Percentiles rank a stretch among this genome's conserved stretches.
Evolutionary conservation across 1,139 yeast species (phyloP).

Genomic region (Blastobotrys serpentis): DNA sequence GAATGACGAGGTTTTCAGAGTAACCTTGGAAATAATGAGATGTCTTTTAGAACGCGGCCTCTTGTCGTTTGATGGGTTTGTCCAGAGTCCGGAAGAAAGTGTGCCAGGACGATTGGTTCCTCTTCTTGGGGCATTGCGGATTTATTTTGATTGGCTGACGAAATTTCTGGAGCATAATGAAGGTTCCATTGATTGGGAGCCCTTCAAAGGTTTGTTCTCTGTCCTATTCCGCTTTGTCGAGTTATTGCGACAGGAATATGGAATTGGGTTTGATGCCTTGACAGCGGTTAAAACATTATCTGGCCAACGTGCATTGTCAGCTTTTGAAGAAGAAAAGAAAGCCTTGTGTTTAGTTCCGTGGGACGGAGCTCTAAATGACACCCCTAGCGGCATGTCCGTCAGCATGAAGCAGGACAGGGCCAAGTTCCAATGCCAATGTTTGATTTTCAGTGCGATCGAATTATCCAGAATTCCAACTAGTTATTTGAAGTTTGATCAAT

Average conservation of each 20-base stretch:
- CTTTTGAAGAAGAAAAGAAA: constrained; percentile 19
- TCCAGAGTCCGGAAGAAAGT: constrained; percentile 4
- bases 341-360: constrained; percentile 18
- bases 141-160: constrained; percentile 19
- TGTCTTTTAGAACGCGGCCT: constrained; percentile 12
- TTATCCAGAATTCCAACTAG: constrained; percentile 15
- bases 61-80: not conserved
- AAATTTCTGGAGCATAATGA: constrained; percentile 12
- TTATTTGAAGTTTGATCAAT: constrained; percentile 13
- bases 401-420: constrained; percentile 6
- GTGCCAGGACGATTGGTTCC: constrained; percentile 5
- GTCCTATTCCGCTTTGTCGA: constrained; percentile 12
- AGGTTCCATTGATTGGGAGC: constrained; percentile 14
- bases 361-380: constrained; percentile 21
- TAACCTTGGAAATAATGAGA: constrained; percentile 16
- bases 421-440: constrained; percentile 15
- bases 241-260: constrained; percentile 11
- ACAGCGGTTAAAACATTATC: constrained; percentile 20
- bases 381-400: constrained; percentile 22
- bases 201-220: constrained; percentile 8
- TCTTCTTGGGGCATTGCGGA: constrained; percentile 16
- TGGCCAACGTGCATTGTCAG: constrained; percentile 1
- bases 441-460: constrained; percentile 17
- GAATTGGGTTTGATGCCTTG: constrained; percentile 18
- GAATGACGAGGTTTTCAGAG: constrained; percentile 9